A percentile compares a stretch with the other conserved stretches of the same genome.
These are phyloP conservation scores for Pyrenula aspistea DNA, from an alignment of 495 filamentous ascomycete genomes.

Conservation along the genomic window DNA sequence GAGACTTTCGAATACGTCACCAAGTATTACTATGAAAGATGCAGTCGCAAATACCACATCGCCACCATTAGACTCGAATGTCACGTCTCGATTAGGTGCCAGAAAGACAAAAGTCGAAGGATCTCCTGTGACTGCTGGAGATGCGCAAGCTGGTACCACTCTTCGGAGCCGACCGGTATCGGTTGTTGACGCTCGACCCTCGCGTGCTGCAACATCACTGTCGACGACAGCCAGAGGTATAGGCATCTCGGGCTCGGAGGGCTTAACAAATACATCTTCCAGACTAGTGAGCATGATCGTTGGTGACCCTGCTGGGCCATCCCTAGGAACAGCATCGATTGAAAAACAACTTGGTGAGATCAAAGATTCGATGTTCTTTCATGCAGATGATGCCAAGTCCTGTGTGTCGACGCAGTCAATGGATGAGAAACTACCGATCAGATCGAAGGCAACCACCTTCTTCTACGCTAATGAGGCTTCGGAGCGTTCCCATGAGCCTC, in stretches of 20 bases:
- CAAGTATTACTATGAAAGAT: slow-evolving; percentile 18
- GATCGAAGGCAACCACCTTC: slow-evolving; percentile 36
- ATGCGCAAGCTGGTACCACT: slow-evolving; percentile 30
- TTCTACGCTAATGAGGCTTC: slow-evolving; percentile 12
- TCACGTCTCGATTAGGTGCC: slow-evolving; percentile 60
- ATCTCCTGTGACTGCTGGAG: slow-evolving; percentile 45
- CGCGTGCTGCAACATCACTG: slow-evolving; percentile 11
- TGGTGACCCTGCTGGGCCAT: slow-evolving; percentile 14
- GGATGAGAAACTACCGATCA: slow-evolving; percentile 14
- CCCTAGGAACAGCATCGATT: slow-evolving; percentile 9
- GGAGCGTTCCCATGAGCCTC: slow-evolving; percentile 35
- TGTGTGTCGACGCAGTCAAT: slow-evolving; percentile 14
- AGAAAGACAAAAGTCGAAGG: slow-evolving; percentile 57
- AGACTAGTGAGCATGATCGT: slow-evolving; percentile 24
- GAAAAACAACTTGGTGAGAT: slow-evolving; percentile 20
- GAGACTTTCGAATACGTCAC: slow-evolving; percentile 20
- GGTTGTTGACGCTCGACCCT: slow-evolving; percentile 15
- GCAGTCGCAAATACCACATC: slow-evolving; percentile 36
- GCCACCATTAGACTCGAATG: slow-evolving; percentile 48
- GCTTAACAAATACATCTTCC: slow-evolving; percentile 18
- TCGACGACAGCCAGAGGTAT: slow-evolving; percentile 28
- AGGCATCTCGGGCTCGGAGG: slow-evolving; percentile 18
- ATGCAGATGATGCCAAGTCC: slow-evolving; percentile 56
- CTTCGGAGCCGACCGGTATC: slow-evolving; percentile 22
- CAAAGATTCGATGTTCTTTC: slow-evolving; percentile 57